These are phyloP conservation scores for Tylopilus subfusipes DNA, from an alignment of 768 basidiomycete species.

Conservation along the genomic window DNA sequence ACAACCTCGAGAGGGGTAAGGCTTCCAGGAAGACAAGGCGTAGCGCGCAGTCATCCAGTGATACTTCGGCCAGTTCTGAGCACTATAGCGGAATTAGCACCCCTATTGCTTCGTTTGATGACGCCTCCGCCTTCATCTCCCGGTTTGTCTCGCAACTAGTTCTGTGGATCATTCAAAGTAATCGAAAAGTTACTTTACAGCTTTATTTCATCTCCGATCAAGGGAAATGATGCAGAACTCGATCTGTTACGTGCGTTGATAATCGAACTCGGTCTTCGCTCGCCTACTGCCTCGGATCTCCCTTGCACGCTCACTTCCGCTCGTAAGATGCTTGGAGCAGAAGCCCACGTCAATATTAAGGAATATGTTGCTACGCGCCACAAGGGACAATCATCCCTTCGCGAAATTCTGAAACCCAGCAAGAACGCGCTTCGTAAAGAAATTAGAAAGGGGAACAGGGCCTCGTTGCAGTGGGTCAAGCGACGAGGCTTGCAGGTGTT, in stretches of 20 bases:
- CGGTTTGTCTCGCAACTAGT: conserved; percentile 11
- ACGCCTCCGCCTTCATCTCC: conserved; percentile 28
- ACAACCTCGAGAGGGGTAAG: background rate
- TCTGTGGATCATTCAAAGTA: background rate
- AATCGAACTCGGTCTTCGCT: conserved; percentile 66
- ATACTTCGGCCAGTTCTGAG: conserved; percentile 5
- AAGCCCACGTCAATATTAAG: conserved; percentile 66
- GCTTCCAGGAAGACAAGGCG: conserved; percentile 1
- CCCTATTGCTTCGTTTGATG: conserved; percentile 20
- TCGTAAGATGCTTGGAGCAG: conserved; percentile 61
- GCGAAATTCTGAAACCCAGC: conserved; percentile 58
- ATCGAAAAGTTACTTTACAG: conserved; percentile 9
- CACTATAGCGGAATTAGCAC: conserved; percentile 10
- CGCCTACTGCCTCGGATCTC: conserved; percentile 41
- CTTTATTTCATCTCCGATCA: conserved; percentile 20
- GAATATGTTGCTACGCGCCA: conserved; percentile 68
- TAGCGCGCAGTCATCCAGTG: background rate
- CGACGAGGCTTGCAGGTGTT: conserved; percentile 59
- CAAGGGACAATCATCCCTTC: conserved; percentile 61
- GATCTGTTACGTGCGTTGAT: conserved; percentile 69
- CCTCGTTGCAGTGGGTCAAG: conserved; percentile 59
- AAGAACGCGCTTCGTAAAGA: conserved; percentile 59
- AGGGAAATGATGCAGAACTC: conserved; percentile 36
- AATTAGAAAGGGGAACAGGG: conserved; percentile 47
- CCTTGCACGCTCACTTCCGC: conserved; percentile 64